Conservation (phyloP, 345 rosid species). For the Carallia pectinifolia region DNA sequence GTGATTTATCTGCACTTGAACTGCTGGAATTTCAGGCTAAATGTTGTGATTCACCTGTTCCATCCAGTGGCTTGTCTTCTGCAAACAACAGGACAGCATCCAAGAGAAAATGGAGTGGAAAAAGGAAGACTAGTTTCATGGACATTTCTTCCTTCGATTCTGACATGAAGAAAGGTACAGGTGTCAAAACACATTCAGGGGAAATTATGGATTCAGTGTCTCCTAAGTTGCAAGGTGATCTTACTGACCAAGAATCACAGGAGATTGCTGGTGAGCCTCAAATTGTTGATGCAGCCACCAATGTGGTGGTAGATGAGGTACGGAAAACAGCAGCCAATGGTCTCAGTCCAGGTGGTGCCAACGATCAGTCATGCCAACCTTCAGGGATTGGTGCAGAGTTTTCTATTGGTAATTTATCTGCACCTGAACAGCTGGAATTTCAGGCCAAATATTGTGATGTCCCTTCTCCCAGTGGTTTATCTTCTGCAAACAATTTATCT, state of each 20-base stretch:
- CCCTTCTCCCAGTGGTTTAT: conserved; percentile 5
- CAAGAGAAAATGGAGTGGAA: conserved; percentile 6
- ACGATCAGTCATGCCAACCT: conserved; percentile 7
- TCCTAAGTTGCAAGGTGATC: not conserved
- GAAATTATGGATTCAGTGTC: conserved; percentile 9
- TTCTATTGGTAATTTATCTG: conserved; percentile 6
- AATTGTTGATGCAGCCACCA: conserved; percentile 1
- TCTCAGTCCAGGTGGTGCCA: not conserved
- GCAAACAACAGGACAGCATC: not conserved
- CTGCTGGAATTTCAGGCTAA: not conserved
- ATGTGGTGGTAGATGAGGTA: not conserved
- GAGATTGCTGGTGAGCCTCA: not conserved
- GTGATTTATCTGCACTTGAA: conserved; percentile 9
- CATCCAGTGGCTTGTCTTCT: conserved; percentile 2
- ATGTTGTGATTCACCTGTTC: conserved; percentile 3
- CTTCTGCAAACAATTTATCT: conserved; percentile 6
- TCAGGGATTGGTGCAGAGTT: conserved; percentile 2
- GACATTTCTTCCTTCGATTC: conserved; percentile 7
- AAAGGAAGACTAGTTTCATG: not conserved
- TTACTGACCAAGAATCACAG: conserved; percentile 9
- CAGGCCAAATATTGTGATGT: conserved; percentile 6
- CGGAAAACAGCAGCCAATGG: not conserved
- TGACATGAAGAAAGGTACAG: not conserved
- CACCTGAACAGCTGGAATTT: not conserved
- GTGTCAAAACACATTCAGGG: conserved; percentile 4